Percentiles rank a stretch among this genome's conserved stretches.
Conservation (phyloP, 1,139 yeast species). For the Scheffersomyces lignicola region DNA sequence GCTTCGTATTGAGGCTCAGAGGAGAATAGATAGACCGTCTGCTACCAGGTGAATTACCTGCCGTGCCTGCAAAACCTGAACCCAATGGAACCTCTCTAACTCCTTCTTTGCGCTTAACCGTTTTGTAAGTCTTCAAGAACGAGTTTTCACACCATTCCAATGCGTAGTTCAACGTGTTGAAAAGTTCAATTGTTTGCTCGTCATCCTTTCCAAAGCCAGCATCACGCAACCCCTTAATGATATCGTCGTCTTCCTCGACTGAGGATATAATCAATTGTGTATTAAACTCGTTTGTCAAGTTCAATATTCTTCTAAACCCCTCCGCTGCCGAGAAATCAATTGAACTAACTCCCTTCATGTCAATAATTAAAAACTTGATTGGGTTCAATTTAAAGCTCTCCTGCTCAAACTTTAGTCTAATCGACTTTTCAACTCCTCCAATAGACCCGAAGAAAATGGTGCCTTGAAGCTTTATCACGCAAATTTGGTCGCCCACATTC, state of each 20-base stretch:
- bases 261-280: conserved; percentile 80
- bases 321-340: conserved; percentile 96
- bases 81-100: conserved; percentile 12
- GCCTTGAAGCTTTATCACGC: conserved; percentile 83
- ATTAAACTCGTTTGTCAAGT: conserved; percentile 66
- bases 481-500: conserved; percentile 88
- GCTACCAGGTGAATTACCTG: conserved; percentile 14
- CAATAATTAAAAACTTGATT: conserved; percentile 77
- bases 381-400: conserved; percentile 54
- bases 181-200: conserved; percentile 54
- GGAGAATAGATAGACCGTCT: conserved; percentile 9
- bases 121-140: conserved; percentile 67
- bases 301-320: conserved; percentile 85
- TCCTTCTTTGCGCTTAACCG: conserved; percentile 24
- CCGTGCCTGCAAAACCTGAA: conserved; percentile 7
- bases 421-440: conserved; percentile 80
- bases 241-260: conserved; percentile 61
- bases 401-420: conserved; percentile 65
- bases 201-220: conserved; percentile 65
- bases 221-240: conserved; percentile 63
- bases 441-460: conserved; percentile 92
- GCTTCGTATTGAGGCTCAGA: conserved; percentile 7
- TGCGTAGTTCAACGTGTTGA: conserved; percentile 79
- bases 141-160: conserved; percentile 97
- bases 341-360: conserved; percentile 76